Conservation (phyloP, 1,139 yeast species). For the Wickerhamomyces sp. region DNA sequence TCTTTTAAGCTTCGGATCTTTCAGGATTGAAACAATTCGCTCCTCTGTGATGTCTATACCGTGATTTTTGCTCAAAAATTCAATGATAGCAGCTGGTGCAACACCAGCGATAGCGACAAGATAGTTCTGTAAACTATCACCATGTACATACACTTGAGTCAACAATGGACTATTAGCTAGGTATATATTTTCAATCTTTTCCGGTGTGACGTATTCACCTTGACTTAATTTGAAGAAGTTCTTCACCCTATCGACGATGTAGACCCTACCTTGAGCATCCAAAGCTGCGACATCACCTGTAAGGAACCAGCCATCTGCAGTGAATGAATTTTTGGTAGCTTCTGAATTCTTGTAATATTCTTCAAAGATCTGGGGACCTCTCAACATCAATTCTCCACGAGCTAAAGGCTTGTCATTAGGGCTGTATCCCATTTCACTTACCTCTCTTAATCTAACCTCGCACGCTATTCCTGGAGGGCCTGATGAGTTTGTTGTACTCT, state of each 20-base stretch:
- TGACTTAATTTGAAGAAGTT: conserved; percentile 66
- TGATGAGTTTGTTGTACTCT: conserved; percentile 47
- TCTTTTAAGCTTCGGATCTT: conserved; percentile 18
- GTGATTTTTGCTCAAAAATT: conserved; percentile 12
- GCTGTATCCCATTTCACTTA: conserved; percentile 56
- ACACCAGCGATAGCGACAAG: conserved; percentile 56
- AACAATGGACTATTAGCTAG: conserved; percentile 41
- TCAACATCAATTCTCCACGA: conserved; percentile 48
- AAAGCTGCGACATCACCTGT: conserved; percentile 64
- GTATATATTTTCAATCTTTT: conserved; percentile 55
- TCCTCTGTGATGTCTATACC: conserved; percentile 11
- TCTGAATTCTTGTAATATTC: conserved; percentile 54
- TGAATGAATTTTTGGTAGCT: conserved; percentile 42
- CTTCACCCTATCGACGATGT: conserved; percentile 59
- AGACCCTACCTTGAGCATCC: conserved; percentile 41
- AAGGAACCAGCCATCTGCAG: conserved; percentile 57
- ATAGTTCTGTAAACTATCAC: conserved; percentile 48
- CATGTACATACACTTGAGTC: conserved; percentile 50
- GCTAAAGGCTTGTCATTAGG: conserved; percentile 40
- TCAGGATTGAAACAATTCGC: conserved; percentile 20
- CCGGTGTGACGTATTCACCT: conserved; percentile 71
- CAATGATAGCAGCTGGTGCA: conserved; percentile 25
- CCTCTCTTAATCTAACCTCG: conserved; percentile 50
- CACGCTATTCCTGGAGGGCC: conserved; percentile 42
- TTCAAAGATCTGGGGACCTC: conserved; percentile 54